phyloP scores from a whole-genome alignment of 805 yeast genomes.

The Yamadazyma tumulicola region DNA sequence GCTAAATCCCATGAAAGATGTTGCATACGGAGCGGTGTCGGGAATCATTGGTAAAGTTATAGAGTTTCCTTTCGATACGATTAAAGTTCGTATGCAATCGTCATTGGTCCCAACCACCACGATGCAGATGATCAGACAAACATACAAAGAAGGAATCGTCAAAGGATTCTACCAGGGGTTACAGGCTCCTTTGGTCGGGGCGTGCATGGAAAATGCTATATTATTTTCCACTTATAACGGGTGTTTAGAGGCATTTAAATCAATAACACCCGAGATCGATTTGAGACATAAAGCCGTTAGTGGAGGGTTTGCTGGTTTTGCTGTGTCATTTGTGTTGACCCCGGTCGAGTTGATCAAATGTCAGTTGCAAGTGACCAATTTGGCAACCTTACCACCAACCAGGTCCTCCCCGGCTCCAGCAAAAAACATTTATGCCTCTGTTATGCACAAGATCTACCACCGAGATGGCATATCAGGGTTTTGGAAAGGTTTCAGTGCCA shows the following conservation, averaged over 20 bases:
- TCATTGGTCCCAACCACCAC: constrained; percentile 41
- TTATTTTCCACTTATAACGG: constrained; percentile 64
- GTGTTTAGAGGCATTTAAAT: constrained; percentile 26
- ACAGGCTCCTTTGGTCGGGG: constrained; percentile 80
- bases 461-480: constrained; percentile 65
- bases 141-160: constrained; percentile 68
- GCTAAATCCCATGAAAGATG: constrained; percentile 30
- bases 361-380: constrained; percentile 66
- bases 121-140: constrained; percentile 58
- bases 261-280: constrained; percentile 23
- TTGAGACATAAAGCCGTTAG: constrained; percentile 50
- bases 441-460: constrained; percentile 35
- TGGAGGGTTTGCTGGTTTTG: constrained; percentile 81
- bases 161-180: constrained; percentile 79
- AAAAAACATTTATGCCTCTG: constrained; percentile 28
- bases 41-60: constrained; percentile 82
- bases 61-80: constrained; percentile 91
- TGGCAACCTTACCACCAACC: constrained; percentile 7
- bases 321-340: constrained; percentile 78
- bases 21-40: constrained; percentile 53
- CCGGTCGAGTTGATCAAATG: constrained; percentile 93
- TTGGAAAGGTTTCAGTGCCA: constrained; percentile 85
- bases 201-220: constrained; percentile 84
- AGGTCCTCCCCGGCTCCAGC: not conserved
- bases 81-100: constrained; percentile 83